A percentile compares a stretch with the other conserved stretches of the same genome.
Conservation (phyloP, 108 stramenopile genomes). For the Asterionellopsis glacialis region DNA sequence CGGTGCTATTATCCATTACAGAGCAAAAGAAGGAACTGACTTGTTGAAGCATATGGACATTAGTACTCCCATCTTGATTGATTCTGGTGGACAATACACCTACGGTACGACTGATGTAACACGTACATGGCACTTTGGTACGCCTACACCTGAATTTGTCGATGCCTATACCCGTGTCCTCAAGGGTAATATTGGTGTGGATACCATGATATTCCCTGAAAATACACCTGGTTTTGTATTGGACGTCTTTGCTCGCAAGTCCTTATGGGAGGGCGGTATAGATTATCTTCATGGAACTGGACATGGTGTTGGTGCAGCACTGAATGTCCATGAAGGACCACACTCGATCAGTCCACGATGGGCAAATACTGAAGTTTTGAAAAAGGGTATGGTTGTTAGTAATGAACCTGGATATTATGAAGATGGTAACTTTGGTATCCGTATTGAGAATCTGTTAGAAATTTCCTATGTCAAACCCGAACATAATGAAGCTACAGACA, state of each 20-base stretch:
- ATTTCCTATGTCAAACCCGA: slow-evolving; percentile 52
- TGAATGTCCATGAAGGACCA: slow-evolving; percentile 99
- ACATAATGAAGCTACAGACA: slow-evolving; percentile 14
- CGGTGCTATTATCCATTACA: slow-evolving; percentile 97
- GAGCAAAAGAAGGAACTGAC: slow-evolving; percentile 60
- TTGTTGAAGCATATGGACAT: slow-evolving; percentile 65
- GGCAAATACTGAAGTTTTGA: slow-evolving; percentile 67
- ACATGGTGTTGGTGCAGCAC: slow-evolving; percentile 94
- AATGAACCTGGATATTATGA: slow-evolving; percentile 99
- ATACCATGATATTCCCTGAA: slow-evolving; percentile 89
- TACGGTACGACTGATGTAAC: slow-evolving; percentile 99
- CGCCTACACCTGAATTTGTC: slow-evolving; percentile 59
- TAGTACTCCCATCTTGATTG: slow-evolving; percentile 81
- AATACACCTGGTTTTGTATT: slow-evolving; percentile 90
- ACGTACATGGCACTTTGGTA: slow-evolving; percentile 94
- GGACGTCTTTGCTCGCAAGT: slow-evolving; percentile 91
- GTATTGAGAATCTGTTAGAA: slow-evolving; percentile 90
- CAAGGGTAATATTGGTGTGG: slow-evolving; percentile 94
- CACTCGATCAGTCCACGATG: slow-evolving; percentile 67
- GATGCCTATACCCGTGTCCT: slow-evolving; percentile 90
- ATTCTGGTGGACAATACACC: slow-evolving; percentile 90
- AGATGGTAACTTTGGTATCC: slow-evolving; percentile 91
- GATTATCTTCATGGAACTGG: slow-evolving; percentile 98
- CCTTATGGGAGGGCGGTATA: slow-evolving; percentile 87
- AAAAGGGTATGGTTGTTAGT: slow-evolving; percentile 93